Evolutionary conservation across 192 early-diverging fungal genomes (phyloP).

Genomic region (Linnemannia exigua): DNA sequence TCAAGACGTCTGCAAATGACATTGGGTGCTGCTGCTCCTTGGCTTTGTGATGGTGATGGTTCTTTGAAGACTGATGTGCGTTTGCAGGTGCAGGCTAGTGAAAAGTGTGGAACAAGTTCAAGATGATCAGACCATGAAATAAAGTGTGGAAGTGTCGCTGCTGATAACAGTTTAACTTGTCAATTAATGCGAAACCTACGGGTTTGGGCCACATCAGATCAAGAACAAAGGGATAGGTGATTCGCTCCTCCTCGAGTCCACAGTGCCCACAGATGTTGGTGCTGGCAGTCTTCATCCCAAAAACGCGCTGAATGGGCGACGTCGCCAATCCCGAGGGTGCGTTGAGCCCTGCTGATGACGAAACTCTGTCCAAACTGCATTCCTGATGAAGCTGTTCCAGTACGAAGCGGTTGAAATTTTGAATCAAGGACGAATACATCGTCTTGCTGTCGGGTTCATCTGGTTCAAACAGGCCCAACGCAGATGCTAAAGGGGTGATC

Average conservation of each 20-base stretch:
- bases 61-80: constrained; percentile 49
- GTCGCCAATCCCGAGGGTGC: constrained; percentile 32
- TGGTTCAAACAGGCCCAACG: constrained; percentile 91
- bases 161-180: background rate
- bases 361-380: constrained; percentile 60
- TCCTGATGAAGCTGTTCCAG: constrained; percentile 92
- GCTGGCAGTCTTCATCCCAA: constrained; percentile 74
- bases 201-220: constrained; percentile 86
- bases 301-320: constrained; percentile 76
- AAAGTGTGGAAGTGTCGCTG: background rate
- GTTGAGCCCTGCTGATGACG: constrained; percentile 33
- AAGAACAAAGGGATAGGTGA: constrained; percentile 84
- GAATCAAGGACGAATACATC: constrained; percentile 83
- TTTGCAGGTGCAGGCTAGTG: constrained; percentile 25
- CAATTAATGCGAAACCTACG: constrained; percentile 36
- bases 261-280: constrained; percentile 80
- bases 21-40: constrained; percentile 33
- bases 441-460: constrained; percentile 72
- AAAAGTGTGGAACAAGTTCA: background rate
- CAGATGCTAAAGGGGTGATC: constrained; percentile 66
- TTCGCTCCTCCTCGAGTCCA: constrained; percentile 66
- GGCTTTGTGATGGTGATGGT: constrained; percentile 36
- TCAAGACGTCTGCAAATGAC: constrained; percentile 66
- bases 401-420: constrained; percentile 92
- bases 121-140: background rate